These are phyloP conservation scores for Ocimum tenuiflorum DNA, from an alignment of 257 asterid species.

Conservation along the genomic window DNA sequence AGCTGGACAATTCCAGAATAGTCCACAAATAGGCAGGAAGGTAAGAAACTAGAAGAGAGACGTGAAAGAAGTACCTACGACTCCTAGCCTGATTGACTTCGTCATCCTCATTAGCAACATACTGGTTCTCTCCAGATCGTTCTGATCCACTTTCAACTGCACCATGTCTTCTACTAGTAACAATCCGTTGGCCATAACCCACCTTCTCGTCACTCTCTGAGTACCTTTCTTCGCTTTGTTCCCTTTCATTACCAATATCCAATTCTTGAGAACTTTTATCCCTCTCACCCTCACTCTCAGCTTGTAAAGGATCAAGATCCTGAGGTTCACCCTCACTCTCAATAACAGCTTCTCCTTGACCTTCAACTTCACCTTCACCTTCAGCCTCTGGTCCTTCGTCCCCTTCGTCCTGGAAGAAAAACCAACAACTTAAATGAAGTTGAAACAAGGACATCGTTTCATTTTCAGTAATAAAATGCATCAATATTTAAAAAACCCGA, in stretches of 20 bases:
- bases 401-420: too few species aligned
- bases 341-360: constrained; percentile 42
- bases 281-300: constrained; percentile 81
- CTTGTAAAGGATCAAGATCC: constrained; percentile 47
- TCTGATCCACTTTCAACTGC: constrained; percentile 73
- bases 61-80: constrained; percentile 38
- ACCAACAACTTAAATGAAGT: too few species aligned
- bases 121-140: constrained; percentile 71
- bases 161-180: constrained; percentile 67
- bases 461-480: too few species aligned
- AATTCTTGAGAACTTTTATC: constrained; percentile 75
- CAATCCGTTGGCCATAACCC: constrained; percentile 59
- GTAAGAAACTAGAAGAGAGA: background rate
- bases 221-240: constrained; percentile 68
- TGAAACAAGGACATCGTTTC: too few species aligned
- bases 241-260: constrained; percentile 72
- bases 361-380: constrained; percentile 41
- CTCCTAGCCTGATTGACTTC: constrained; percentile 73
- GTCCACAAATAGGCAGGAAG: background rate
- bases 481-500: too few species aligned
- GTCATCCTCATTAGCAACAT: constrained; percentile 65
- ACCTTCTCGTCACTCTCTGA: constrained; percentile 68
- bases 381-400: too few species aligned
- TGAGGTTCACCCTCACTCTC: constrained; percentile 74
- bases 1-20: background rate